These are phyloP conservation scores for Lactifluus hygrophoroides DNA, from an alignment of 768 basidiomycete genomes.

Conservation along the genomic window DNA sequence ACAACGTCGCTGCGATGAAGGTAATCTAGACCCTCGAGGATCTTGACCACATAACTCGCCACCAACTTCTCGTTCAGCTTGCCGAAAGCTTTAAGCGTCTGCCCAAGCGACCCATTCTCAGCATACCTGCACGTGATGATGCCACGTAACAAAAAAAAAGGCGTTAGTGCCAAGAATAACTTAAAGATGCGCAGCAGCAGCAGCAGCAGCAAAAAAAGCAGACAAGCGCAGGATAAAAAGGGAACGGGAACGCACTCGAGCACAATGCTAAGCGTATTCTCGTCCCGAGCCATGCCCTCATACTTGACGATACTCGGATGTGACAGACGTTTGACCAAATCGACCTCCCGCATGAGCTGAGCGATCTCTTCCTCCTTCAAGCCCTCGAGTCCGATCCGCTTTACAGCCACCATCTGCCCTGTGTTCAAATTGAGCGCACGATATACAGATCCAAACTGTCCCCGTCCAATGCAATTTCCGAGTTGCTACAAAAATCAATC, in stretches of 20 bases:
- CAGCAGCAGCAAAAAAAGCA: too few species aligned
- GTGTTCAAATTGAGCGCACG: conserved; percentile 88
- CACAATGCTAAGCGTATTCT: conserved; percentile 82
- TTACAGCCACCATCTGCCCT: conserved; percentile 99
- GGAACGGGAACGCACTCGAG: conserved; percentile 63
- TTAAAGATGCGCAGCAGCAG: neutral
- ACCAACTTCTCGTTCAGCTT: conserved; percentile 89
- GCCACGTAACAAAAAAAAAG: neutral
- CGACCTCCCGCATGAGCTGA: conserved; percentile 91
- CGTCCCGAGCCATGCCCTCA: conserved; percentile 89
- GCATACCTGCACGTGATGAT: conserved; percentile 57
- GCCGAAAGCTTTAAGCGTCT: conserved; percentile 89
- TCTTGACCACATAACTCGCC: conserved; percentile 91
- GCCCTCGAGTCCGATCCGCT: conserved; percentile 85
- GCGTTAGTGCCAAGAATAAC: neutral
- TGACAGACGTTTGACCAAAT: conserved; percentile 79
- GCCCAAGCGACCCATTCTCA: conserved; percentile 92
- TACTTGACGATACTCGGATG: conserved; percentile 98
- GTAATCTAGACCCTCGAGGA: conserved; percentile 91
- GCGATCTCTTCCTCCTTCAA: conserved; percentile 85
- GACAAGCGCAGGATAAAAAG: conserved; percentile 11
- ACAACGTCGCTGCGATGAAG: conserved; percentile 86
- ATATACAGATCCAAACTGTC: conserved; percentile 96
- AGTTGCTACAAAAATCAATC: conserved; percentile 58
- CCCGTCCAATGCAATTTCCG: conserved; percentile 93